Base-by-base conservation (phyloP, 2,329 filamentous ascomycete species). In the Pseudogymnoascus sp. region DNA sequence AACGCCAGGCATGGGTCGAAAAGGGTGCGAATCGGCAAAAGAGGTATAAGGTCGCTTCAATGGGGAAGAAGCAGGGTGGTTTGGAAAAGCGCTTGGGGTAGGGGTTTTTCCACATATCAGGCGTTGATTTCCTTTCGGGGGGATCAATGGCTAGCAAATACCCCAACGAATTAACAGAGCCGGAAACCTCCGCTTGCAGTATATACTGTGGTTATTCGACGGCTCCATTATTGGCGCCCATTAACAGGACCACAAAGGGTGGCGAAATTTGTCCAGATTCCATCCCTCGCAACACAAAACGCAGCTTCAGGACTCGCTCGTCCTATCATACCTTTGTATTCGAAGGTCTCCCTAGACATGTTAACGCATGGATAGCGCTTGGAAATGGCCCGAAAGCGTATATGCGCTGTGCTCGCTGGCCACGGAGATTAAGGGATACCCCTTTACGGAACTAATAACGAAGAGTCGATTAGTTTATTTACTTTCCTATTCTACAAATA, bases 61-160 rank as follows among this genome's bases (percentile, higher is more conserved):
- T 59, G n/a, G 60, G 62, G 8, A 54, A 64, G 61, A 69, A 69
- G 57, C 58, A 61, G 8, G 67, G 67, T 14, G 67, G 67, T 6
- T 61, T 69, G 47, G 67, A 69, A 58, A 69, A 67, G 60, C 60
- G 65, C 2, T 18, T 54, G 28, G 47, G 47, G 9, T 54, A 25
- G 20, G 77, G 71, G 69, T 96, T 90, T 6, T 87, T 86, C 6
- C 88, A 85, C 92, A 97, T 96, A 9, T 92, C 92, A 25, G 92
- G 92, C 1, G 92, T 92, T 70, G 96, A 96, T 14, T 92, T 92
- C 34, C 92, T 81, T 73, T 91, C 89, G 73, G 91, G 89, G 0
- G 92, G 92, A 50, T 91, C 75, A 18, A 97, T 78, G 72, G 96
- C 90, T 41, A 97, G 79, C 90, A 96, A 94, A 0, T 92, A 92